Conservation (phyloP, 306 rosid species). For the Malus sylvestris region DNA sequence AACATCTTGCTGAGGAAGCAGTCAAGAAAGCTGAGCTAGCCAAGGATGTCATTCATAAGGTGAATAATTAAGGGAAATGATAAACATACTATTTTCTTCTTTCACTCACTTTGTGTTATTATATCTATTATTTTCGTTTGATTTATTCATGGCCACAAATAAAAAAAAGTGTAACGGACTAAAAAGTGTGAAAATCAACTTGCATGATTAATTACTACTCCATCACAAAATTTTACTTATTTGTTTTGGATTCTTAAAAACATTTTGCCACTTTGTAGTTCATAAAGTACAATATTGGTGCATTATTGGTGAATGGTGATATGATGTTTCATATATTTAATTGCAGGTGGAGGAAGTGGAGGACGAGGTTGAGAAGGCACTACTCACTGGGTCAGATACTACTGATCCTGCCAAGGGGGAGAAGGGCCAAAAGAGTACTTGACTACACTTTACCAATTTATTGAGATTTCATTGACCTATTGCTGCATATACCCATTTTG, state of each 20-base stretch:
- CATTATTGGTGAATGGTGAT: neutral
- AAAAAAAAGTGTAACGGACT: too few species aligned
- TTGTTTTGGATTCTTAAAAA: neutral
- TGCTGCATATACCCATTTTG: too few species aligned
- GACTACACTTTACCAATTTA: too few species aligned
- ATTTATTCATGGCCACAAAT: too few species aligned
- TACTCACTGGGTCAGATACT: neutral
- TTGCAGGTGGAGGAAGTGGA: neutral
- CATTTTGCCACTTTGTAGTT: neutral
- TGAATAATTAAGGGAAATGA: neutral
- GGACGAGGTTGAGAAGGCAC: constrained; percentile 3
- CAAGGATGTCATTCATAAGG: constrained; percentile 12
- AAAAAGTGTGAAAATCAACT: too few species aligned
- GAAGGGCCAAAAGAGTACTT: neutral
- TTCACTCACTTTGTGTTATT: too few species aligned
- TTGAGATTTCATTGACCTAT: too few species aligned
- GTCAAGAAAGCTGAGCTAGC: constrained; percentile 2
- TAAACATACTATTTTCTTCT: too few species aligned
- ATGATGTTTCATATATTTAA: neutral
- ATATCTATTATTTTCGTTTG: too few species aligned
- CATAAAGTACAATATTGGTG: neutral
- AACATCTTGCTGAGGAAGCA: neutral
- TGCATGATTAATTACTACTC: neutral
- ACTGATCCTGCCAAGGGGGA: neutral
- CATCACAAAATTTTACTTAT: neutral